A percentile compares a stretch with the other conserved stretches of the same genome.
phyloP scores from a whole-genome alignment of 2,329 filamentous ascomycete species.

The Colletotrichum sp. region DNA sequence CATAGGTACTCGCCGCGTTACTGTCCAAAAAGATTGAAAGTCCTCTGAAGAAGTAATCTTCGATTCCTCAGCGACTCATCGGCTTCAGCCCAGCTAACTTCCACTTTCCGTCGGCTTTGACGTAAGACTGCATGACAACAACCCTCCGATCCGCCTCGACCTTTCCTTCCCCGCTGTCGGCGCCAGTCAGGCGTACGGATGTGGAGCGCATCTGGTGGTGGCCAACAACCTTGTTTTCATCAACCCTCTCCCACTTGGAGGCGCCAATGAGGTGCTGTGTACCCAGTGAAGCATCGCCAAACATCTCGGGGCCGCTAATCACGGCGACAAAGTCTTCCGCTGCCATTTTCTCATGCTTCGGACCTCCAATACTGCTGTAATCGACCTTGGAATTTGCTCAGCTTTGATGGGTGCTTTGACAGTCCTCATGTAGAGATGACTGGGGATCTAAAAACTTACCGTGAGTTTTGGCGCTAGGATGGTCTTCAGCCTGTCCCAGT shows the following conservation, averaged over 20 bases:
- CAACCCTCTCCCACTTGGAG: neutral
- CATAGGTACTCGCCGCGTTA: neutral
- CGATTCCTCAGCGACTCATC: neutral
- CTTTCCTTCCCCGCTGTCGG: neutral
- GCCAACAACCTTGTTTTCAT: neutral
- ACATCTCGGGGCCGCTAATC: neutral
- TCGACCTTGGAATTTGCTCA: neutral
- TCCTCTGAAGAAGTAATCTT: neutral
- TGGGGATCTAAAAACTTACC: neutral
- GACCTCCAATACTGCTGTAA: neutral
- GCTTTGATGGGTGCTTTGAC: neutral
- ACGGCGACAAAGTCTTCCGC: neutral
- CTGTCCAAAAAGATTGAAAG: neutral
- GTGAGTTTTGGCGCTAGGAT: neutral
- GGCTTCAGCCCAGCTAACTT: neutral
- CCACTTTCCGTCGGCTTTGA: neutral
- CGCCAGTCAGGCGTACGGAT: neutral
- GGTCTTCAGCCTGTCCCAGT: neutral
- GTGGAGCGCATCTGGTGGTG: neutral
- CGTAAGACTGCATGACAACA: neutral
- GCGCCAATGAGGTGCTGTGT: neutral
- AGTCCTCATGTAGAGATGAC: neutral
- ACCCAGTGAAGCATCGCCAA: neutral
- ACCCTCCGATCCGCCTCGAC: neutral
- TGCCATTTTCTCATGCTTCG: neutral